A percentile compares a stretch with the other conserved stretches of the same genome.
Evolutionary conservation across 768 basidiomycete genomes (phyloP).

Genomic region (Krasilnikovozyma curviuscula): DNA sequence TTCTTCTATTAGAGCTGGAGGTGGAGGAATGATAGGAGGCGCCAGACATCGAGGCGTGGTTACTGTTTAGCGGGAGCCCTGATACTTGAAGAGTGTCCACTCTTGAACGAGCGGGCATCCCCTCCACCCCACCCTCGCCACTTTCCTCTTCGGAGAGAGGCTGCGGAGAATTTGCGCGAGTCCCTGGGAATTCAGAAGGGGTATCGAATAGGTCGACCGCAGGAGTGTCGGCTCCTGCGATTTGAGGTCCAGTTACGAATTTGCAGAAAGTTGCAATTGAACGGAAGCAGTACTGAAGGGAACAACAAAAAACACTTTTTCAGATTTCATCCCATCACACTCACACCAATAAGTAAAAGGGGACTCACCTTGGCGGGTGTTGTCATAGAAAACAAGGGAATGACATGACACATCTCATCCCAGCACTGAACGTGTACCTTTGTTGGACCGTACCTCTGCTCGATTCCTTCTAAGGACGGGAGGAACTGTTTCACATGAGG

Average conservation of each 20-base stretch:
- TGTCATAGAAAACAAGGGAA: conserved; percentile 11
- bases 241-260: conserved; percentile 21
- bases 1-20: not conserved
- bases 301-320: no score
- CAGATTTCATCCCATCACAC: no score
- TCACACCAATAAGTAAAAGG: no score
- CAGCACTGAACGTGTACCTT: conserved; percentile 83
- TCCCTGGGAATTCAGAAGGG: not conserved
- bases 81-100: not conserved
- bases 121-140: not conserved
- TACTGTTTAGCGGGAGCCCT: not conserved
- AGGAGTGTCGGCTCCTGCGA: not conserved
- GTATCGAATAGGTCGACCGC: not conserved
- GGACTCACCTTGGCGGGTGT: no score
- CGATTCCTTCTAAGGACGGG: conserved; percentile 24
- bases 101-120: not conserved
- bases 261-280: conserved; percentile 27
- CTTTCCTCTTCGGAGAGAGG: not conserved
- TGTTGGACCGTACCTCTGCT: conserved; percentile 34
- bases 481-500: conserved; percentile 33
- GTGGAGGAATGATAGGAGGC: not conserved
- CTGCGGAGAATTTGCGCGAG: not conserved
- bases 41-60: not conserved
- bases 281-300: conserved; percentile 13
- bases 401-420: conserved; percentile 33